These are phyloP conservation scores for Acorus calamus DNA, from an alignment of 106 monocot genomes.

Conservation along the genomic window DNA sequence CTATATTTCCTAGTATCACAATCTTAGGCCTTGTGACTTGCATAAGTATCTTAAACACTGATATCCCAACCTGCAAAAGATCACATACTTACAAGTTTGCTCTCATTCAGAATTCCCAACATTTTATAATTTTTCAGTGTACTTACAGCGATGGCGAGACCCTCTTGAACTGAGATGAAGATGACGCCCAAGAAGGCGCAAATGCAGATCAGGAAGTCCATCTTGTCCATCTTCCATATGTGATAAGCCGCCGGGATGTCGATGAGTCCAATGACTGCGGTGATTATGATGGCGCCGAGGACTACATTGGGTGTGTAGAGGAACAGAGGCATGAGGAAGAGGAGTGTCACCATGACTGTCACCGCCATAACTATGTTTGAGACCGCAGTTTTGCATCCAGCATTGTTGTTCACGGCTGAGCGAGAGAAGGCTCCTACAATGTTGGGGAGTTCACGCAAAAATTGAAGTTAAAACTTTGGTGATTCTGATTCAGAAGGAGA, in stretches of 20 bases:
- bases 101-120: no score
- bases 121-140: no score
- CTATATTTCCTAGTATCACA: slow-evolving; percentile 54
- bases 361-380: slow-evolving; percentile 82
- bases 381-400: slow-evolving; percentile 86
- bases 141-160: slow-evolving; percentile 80
- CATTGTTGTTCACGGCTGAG: slow-evolving; percentile 86
- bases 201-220: slow-evolving; percentile 70
- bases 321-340: slow-evolving; percentile 91
- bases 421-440: slow-evolving; percentile 75
- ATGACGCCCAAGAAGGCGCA: slow-evolving; percentile 74
- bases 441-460: no score
- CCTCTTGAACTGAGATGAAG: slow-evolving; percentile 79
- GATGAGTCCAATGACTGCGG: slow-evolving; percentile 77
- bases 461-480: no score
- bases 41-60: slow-evolving; percentile 64
- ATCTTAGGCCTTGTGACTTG: slow-evolving; percentile 82
- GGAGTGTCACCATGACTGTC: slow-evolving; percentile 78
- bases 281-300: slow-evolving; percentile 71
- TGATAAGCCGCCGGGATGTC: slow-evolving; percentile 42
- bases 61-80: slow-evolving; percentile 56
- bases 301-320: slow-evolving; percentile 85
- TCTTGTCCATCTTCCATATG: slow-evolving; percentile 91
- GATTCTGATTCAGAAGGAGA: no score
- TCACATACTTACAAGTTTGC: not conserved